Evolutionary conservation across 2,329 filamentous ascomycete genomes (phyloP), one percentile per base, ranked within the genome.

Genomic region (Ambrosiella xylebori): DNA sequence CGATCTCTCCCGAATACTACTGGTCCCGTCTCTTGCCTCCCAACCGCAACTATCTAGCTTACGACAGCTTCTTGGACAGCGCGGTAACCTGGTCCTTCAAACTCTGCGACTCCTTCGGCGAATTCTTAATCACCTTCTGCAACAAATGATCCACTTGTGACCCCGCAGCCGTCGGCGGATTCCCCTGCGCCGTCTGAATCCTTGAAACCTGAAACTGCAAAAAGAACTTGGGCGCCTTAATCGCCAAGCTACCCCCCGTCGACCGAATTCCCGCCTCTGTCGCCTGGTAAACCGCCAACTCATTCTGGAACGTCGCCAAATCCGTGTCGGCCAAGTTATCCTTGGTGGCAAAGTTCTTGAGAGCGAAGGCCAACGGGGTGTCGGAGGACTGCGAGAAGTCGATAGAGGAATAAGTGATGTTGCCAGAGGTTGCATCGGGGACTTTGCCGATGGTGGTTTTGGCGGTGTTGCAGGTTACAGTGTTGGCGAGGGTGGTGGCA

Each of bases 141-240:
- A 74, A 66, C 59, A 81, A 68, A 65, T 82, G 78, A 56, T 79
- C 73, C 8, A 82, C 77, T 65, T 76, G 74, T 64, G 70, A 67
- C 7, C 74, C 76, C 0, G 79, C 67, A n/a, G 69, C 74, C 0
- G 71, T 69, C 1, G 77, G 78, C 47, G 73, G 66, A 56, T 74
- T 75, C 0, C 79, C 79, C 68, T 81, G 76, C 0, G 79, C 79
- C 0, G 77, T 79, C 67, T 78, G 71, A 62, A 82, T 81, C 19
- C 79, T 70, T 45, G 75, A 74, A 39, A 81, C 72, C 67, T 82
- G 79, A 66, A 80, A 76, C 60, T 74, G 69, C 47, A 82, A 65
- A 66, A 82, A 82, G 73, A 82, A 82, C 67, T 82, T 82, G 61
- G 79, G 79, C 4, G 77, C 76, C 67, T 82, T 81, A 68, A 82